Base-by-base conservation (phyloP, 768 basidiomycete species). In the Boletus rubropictus region DNA sequence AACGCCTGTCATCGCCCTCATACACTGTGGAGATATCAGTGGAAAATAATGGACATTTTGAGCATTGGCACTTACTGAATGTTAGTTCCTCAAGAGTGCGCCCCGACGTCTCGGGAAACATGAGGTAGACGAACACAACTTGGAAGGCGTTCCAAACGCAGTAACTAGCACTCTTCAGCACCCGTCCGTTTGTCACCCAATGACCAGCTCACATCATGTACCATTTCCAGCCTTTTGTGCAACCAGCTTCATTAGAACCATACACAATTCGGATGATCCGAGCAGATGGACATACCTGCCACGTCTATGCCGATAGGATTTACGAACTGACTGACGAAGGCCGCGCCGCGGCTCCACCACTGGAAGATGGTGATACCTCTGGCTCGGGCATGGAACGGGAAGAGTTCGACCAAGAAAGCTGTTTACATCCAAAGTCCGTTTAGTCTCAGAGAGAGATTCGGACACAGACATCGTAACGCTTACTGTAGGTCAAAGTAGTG, bases 391-490 rank as follows among this genome's bases (percentile, higher is more conserved):
- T 79, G 75, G 67, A 71, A 84, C 0, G 82, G 82, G 70, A 84
- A 83, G 27, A 84, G 58, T 55, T 84, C 82, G n/a, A 83, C 80
- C 50, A 82, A 62, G 72, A 72, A 82, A 5, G 81, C 80, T 80
- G 53, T 28, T 33, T 15, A 22, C 20, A n/a, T 6, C 57, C 29
- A 9, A 10, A 3, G 29, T 12, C 29, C 29, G 11, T 31, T 31
- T 12, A 31, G 29, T 14, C 34, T 44, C 11, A 7, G 24, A 14
- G 12, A 17, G 11, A 8, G 9, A 18, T 15, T 9, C 7, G 18
- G 8, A 31, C 7, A 22, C 15, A 1, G n/a, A 29, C 7, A 15
- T 22, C 11, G 1, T 11, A n/a, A 20, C 5, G 1, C 51, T 47
- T 15, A 58, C 56, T 32, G 8, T 51, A 58, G 3, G 21, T 28